phyloP scores from a whole-genome alignment of 106 monocot species.

The Acorus gramineus region DNA sequence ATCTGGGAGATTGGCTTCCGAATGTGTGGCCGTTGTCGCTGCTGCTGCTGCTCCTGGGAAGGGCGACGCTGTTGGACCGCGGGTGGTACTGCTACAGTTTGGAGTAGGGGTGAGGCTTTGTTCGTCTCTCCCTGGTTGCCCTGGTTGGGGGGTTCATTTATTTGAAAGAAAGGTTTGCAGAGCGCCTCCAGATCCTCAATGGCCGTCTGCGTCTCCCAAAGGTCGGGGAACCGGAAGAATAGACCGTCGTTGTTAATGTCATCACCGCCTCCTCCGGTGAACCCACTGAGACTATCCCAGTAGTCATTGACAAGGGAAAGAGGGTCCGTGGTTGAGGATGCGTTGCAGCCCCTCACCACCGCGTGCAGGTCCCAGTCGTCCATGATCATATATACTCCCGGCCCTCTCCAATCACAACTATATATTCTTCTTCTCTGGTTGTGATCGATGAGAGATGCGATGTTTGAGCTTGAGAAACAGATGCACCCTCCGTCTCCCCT shows the following conservation, averaged over 20 bases:
- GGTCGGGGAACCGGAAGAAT: conserved; percentile 4
- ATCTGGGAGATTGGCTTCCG: neutral
- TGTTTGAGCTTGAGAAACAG: too few relatives aligned
- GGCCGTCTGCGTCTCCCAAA: neutral
- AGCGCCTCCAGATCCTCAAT: conserved; percentile 9
- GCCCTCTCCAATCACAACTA: too few relatives aligned
- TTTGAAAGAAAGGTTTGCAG: conserved; percentile 3
- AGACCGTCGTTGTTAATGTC: neutral
- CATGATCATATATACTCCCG: neutral
- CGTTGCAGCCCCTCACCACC: conserved; percentile 13
- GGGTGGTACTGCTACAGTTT: too few relatives aligned
- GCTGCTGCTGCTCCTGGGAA: neutral
- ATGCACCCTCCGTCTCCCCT: too few relatives aligned
- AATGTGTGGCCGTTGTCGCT: neutral
- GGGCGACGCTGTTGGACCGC: neutral
- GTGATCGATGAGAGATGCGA: neutral
- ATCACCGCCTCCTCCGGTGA: neutral
- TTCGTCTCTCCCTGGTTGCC: neutral
- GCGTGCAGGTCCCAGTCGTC: conserved; percentile 23
- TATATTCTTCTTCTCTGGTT: neutral
- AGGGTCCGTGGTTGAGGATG: neutral
- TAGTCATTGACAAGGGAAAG: neutral
- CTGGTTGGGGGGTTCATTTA: neutral
- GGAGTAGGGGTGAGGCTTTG: neutral
- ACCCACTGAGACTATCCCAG: neutral